A percentile compares a stretch with the other conserved stretches of the same genome.
Evolutionary conservation across 1,139 yeast species (phyloP).

Genomic region (Blastobotrys apis): DNA sequence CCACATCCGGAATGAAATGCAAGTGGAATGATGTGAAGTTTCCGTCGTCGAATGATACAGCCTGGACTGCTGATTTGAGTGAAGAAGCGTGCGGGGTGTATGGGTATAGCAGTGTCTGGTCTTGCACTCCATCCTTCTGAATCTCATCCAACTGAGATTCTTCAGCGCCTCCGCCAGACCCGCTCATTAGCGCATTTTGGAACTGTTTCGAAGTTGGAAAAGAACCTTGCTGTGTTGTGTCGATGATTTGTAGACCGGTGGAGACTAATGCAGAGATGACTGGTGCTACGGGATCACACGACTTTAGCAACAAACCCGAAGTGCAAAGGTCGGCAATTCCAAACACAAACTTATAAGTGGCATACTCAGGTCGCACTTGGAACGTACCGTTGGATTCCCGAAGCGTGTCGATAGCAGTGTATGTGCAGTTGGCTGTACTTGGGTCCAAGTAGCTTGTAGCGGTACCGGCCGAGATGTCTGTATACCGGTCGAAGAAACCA

Average conservation of each 20-base stretch:
- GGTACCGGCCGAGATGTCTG: constrained; percentile 4
- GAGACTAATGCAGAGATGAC: not conserved
- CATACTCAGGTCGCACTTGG: not conserved
- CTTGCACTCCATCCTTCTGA: not conserved
- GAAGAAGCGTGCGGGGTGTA: not conserved
- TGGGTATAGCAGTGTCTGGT: constrained; percentile 5
- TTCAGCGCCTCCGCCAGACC: too few relatives aligned
- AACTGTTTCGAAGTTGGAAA: not conserved
- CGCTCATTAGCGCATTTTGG: too few relatives aligned
- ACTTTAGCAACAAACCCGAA: not conserved
- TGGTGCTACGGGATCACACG: not conserved
- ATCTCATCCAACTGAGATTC: too few relatives aligned
- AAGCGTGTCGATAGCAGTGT: not conserved
- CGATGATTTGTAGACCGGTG: too few relatives aligned
- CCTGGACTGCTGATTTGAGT: constrained; percentile 6
- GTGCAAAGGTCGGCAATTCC: constrained; percentile 5
- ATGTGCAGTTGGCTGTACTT: constrained; percentile 7
- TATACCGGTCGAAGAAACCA: not conserved
- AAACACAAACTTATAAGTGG: constrained; percentile 7
- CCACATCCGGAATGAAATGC: constrained; percentile 8
- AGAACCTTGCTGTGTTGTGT: not conserved
- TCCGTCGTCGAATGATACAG: constrained; percentile 1
- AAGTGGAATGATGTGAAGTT: constrained; percentile 3
- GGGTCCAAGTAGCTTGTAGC: constrained; percentile 9
- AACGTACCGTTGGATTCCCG: not conserved